Conservation (phyloP, 2,329 filamentous ascomycete genomes). For the Apiospora phragmitis region DNA sequence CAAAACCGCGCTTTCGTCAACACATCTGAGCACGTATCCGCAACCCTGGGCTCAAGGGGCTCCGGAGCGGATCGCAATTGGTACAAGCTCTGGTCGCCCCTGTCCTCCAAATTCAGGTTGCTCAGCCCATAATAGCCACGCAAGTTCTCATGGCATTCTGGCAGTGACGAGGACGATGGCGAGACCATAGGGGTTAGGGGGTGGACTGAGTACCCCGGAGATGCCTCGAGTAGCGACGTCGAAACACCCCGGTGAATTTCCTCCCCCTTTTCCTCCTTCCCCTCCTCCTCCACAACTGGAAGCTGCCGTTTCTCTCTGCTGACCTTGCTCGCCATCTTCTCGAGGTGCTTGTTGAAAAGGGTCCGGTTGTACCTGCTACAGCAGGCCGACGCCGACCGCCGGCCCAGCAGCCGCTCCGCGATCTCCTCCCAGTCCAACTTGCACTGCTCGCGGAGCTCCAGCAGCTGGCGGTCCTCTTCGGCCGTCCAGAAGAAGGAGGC, state of each 20-base stretch:
- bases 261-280: background rate
- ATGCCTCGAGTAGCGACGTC: background rate
- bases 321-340: background rate
- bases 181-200: background rate
- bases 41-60: background rate
- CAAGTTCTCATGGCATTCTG: background rate
- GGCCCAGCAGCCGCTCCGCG: background rate
- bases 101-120: background rate
- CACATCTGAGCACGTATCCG: background rate
- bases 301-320: background rate
- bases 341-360: background rate
- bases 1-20: background rate
- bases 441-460: background rate
- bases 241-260: background rate
- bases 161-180: background rate
- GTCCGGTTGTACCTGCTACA: background rate
- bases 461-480: constrained; percentile 9
- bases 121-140: background rate
- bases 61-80: background rate
- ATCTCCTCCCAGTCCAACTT: constrained; percentile 10
- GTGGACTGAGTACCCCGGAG: background rate
- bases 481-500: constrained; percentile 1
- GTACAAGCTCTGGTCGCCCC: background rate
- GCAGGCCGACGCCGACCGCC: background rate
- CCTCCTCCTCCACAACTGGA: background rate